Conservation (phyloP, 2,329 filamentous ascomycete species). For the Arthrinium puccinioides region DNA sequence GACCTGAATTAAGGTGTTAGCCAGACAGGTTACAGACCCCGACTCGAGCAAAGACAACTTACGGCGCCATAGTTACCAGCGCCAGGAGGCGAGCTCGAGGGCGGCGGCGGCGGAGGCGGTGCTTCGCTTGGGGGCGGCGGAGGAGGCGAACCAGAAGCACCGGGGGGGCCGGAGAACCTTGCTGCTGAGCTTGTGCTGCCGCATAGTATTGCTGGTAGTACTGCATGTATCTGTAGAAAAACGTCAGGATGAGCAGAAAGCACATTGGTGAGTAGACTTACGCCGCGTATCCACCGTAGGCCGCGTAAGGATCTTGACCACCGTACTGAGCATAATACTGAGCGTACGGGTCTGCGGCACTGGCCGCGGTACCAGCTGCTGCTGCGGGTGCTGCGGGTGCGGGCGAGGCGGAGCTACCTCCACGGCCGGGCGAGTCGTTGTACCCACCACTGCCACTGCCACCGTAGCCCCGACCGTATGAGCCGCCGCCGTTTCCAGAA, state of each 20-base stretch:
- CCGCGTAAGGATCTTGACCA: slow-evolving; percentile 74
- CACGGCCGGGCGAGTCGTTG: slow-evolving; percentile 31
- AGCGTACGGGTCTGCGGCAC: slow-evolving; percentile 54
- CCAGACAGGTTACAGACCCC: slow-evolving; percentile 12
- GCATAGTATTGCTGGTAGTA: slow-evolving; percentile 69
- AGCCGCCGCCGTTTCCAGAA: slow-evolving; percentile 21
- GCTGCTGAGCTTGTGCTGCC: slow-evolving; percentile 42
- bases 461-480: slow-evolving; percentile 20
- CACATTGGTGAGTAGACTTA: slow-evolving; percentile 30
- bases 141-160: slow-evolving; percentile 42
- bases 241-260: slow-evolving; percentile 10
- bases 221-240: slow-evolving; percentile 48
- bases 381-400: slow-evolving; percentile 33
- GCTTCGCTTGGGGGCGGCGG: slow-evolving; percentile 53
- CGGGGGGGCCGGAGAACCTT: slow-evolving; percentile 35
- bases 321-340: slow-evolving; percentile 77
- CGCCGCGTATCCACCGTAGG: slow-evolving; percentile 82
- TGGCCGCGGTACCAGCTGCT: slow-evolving; percentile 32
- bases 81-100: slow-evolving; percentile 45
- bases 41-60: too few relatives aligned
- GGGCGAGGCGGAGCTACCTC: slow-evolving; percentile 28
- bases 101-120: slow-evolving; percentile 48
- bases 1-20: slow-evolving; percentile 37
- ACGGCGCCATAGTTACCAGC: slow-evolving; percentile 56
- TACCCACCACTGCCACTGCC: slow-evolving; percentile 16